These are phyloP conservation scores for Arthroderma sp. DNA, from an alignment of 2,329 filamentous ascomycete species.

Conservation along the genomic window DNA sequence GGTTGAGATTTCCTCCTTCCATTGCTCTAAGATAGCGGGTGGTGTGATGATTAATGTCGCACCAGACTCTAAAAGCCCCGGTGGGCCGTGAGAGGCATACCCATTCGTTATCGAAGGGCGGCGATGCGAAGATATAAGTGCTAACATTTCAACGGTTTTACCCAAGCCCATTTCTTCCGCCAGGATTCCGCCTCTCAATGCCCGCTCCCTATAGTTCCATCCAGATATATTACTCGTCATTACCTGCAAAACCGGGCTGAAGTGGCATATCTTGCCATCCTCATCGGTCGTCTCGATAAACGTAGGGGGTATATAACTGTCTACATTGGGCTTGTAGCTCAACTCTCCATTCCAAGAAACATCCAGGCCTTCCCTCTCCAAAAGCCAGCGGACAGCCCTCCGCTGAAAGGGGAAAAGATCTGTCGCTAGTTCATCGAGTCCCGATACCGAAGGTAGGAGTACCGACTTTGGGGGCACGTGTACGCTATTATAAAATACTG, in stretches of 20 bases:
- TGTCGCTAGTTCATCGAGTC: slow-evolving; percentile 23
- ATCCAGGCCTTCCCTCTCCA: slow-evolving; percentile 30
- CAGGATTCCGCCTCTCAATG: slow-evolving; percentile 32
- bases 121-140: slow-evolving; percentile 30
- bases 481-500: slow-evolving; percentile 36
- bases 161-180: slow-evolving; percentile 40
- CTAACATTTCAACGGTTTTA: slow-evolving; percentile 38
- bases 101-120: slow-evolving; percentile 12
- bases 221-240: slow-evolving; percentile 24
- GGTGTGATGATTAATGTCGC: slow-evolving; percentile 53
- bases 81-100: slow-evolving; percentile 11
- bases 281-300: slow-evolving; percentile 26
- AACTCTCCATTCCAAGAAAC: slow-evolving; percentile 21
- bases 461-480: slow-evolving; percentile 28
- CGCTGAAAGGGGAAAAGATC: slow-evolving; percentile 37
- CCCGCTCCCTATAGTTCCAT: slow-evolving; percentile 19
- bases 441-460: slow-evolving; percentile 21
- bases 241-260: slow-evolving; percentile 30
- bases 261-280: slow-evolving; percentile 26
- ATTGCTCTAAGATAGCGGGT: slow-evolving; percentile 48
- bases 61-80: slow-evolving; percentile 28
- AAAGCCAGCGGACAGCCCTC: slow-evolving; percentile 34
- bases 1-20: slow-evolving; percentile 45
- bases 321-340: slow-evolving; percentile 8
- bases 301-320: slow-evolving; percentile 18